These are phyloP conservation scores for Eucalyptus shirleyi DNA, from an alignment of 345 rosid genomes.

Conservation along the genomic window DNA sequence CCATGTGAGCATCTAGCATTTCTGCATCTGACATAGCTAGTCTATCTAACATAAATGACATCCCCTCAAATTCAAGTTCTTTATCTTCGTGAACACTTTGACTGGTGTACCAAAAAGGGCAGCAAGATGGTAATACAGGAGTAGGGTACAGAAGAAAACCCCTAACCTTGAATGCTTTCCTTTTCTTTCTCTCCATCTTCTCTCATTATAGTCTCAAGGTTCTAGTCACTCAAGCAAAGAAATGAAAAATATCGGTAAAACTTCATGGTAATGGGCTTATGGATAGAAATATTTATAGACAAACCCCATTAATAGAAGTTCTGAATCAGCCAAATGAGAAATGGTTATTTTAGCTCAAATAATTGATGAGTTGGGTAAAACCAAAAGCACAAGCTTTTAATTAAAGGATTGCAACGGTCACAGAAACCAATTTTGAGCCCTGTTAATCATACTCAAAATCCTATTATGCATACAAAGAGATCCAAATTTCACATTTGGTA, in stretches of 20 bases:
- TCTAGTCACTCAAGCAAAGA: background rate
- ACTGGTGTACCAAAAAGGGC: too few relatives aligned
- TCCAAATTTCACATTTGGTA: background rate
- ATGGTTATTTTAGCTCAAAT: background rate
- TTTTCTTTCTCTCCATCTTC: too few relatives aligned
- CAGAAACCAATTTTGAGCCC: background rate
- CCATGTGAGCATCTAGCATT: too few relatives aligned
- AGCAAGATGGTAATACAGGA: background rate
- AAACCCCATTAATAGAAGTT: background rate
- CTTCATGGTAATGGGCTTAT: background rate
- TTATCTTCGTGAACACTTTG: too few relatives aligned
- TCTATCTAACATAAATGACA: too few relatives aligned
- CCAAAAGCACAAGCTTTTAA: background rate
- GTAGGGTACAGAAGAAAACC: background rate
- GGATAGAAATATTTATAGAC: background rate
- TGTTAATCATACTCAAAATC: accelerated
- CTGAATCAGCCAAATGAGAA: background rate
- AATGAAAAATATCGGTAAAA: background rate
- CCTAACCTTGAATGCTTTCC: background rate
- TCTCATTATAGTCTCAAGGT: background rate
- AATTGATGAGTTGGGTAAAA: background rate
- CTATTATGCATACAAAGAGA: background rate
- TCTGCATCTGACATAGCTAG: too few relatives aligned
- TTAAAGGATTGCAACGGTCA: background rate
- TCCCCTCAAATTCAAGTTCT: too few relatives aligned